These are phyloP conservation scores for Ampelomyces quisqualis DNA, from an alignment of 2,329 filamentous ascomycete genomes.

Conservation along the genomic window DNA sequence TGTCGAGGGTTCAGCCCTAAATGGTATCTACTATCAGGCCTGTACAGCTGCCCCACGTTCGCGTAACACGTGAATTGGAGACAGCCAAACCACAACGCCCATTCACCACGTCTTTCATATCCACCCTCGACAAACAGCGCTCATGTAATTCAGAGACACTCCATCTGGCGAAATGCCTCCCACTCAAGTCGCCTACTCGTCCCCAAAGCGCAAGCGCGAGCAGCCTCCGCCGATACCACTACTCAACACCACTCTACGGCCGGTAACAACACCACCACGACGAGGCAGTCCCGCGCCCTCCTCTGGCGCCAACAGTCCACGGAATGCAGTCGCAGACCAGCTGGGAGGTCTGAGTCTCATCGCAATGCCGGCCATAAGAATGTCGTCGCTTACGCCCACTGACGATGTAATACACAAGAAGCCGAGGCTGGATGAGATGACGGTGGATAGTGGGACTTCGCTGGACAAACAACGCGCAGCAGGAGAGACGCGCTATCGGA, in stretches of 20 bases:
- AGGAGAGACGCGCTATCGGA: slow-evolving; percentile 4
- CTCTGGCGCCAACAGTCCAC: slow-evolving; percentile 34
- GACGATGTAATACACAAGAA: slow-evolving; percentile 41
- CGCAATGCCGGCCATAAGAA: slow-evolving; percentile 29
- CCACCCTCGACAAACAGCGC: slow-evolving; percentile 14
- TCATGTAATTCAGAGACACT: slow-evolving; percentile 29
- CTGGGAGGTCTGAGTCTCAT: slow-evolving; percentile 36
- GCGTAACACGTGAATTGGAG: slow-evolving; percentile 7
- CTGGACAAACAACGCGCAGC: slow-evolving; percentile 16
- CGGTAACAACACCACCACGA: slow-evolving; percentile 28
- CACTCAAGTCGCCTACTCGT: slow-evolving; percentile 38
- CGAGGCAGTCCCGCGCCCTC: slow-evolving; percentile 25
- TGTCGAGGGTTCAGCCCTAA: slow-evolving; percentile 22
- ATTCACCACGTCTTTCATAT: slow-evolving; percentile 4
- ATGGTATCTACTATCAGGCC: slow-evolving; percentile 9
- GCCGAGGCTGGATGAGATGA: slow-evolving; percentile 35
- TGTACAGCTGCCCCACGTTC: slow-evolving; percentile 13
- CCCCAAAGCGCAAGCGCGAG: slow-evolving; percentile 45
- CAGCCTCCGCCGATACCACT: slow-evolving; percentile 31
- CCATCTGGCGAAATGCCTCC: slow-evolving; percentile 35
- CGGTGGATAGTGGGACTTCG: slow-evolving; percentile 20
- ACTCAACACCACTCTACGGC: slow-evolving; percentile 38
- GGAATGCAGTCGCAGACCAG: slow-evolving; percentile 42
- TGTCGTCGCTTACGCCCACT: slow-evolving; percentile 39
- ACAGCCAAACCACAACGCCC: slow-evolving; percentile 7